Base-by-base conservation (phyloP, 2,329 filamentous ascomycete species). In the Ceratocystis diversiconidia region DNA sequence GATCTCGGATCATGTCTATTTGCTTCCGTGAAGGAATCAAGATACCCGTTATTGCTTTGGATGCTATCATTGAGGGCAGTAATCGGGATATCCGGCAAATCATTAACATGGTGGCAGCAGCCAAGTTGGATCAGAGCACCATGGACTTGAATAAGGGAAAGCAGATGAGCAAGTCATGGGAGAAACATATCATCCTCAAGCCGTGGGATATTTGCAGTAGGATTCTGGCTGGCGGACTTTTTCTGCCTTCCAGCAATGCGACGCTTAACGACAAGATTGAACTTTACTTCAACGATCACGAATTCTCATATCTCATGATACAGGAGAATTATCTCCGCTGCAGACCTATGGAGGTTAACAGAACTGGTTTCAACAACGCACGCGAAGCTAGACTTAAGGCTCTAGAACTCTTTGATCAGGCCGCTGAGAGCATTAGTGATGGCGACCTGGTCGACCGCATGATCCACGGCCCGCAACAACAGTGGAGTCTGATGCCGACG, bases 261-360 rank as follows among this genome's bases (percentile, higher is more conserved):
- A 95, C 90, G 0, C 78, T 99, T 44, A 97, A 97, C 73, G 92
- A 99, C 75, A 99, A 99, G 79, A 94, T 95, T 69, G 92, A 99
- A 76, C 84, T 99, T 1, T 99, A 99, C 75, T 99, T 99, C 80
- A 97, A 99, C 74, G 94, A 99, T 71, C 94, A 99, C 72, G 94
- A 99, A 71, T 95, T 97, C 76, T 96, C 91, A 72, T 94, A 87
- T 72, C 79, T 99, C 64, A 97, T 99, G 94, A 85, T 99, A 60
- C 94, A 99, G 74, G 95, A 99, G 75, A 99, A 99, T 73, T 99
- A 99, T 71, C 80, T 99, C 12, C 87, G 85, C 69, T 91, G 90
- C 1, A 89, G 86, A 68, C 94, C 94, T 2, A 80, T 85, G 68
- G 80, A 75, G 3, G 78, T 89, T 2, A 82, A 79, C 68, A 80